phyloP scores from a whole-genome alignment of 345 rosid genomes.

The Lagerstroemia speciosa region DNA sequence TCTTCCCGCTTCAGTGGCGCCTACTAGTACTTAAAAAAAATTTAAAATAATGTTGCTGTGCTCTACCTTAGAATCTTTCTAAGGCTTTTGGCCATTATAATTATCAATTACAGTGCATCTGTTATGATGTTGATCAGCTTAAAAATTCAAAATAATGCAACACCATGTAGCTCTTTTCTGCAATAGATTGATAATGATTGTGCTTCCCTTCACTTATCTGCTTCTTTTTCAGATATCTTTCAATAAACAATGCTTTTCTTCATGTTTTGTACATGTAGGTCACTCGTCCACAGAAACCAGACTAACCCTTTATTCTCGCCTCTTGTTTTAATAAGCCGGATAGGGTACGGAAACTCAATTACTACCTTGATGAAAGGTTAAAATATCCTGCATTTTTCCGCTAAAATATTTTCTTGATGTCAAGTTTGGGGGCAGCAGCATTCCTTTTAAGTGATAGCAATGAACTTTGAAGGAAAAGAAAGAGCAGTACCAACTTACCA shows the following conservation, averaged over 20 bases:
- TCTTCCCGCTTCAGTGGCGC: background rate
- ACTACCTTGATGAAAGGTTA: background rate
- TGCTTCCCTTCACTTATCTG: slow-evolving; percentile 9
- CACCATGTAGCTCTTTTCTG: background rate
- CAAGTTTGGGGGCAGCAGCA: too few species aligned
- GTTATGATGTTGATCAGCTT: slow-evolving; percentile 8
- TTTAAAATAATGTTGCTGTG: background rate
- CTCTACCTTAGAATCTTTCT: background rate
- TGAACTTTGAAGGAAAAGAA: too few species aligned
- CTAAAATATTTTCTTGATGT: background rate
- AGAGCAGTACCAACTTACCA: too few species aligned
- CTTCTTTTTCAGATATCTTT: background rate
- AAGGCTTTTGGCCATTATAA: slow-evolving; percentile 2
- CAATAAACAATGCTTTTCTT: background rate
- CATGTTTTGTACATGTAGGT: background rate
- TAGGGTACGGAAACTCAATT: too few species aligned
- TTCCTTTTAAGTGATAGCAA: too few species aligned
- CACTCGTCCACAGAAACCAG: background rate
- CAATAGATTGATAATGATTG: slow-evolving; percentile 4
- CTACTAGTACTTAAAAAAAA: slow-evolving; percentile 1
- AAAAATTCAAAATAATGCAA: background rate
- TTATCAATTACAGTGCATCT: slow-evolving; percentile 7
- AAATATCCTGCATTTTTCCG: background rate
- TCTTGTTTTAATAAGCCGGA: too few species aligned
- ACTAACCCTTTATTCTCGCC: too few species aligned